Conservation (phyloP, 2,329 filamentous ascomycete genomes). For the Paecilomyces sp. region DNA sequence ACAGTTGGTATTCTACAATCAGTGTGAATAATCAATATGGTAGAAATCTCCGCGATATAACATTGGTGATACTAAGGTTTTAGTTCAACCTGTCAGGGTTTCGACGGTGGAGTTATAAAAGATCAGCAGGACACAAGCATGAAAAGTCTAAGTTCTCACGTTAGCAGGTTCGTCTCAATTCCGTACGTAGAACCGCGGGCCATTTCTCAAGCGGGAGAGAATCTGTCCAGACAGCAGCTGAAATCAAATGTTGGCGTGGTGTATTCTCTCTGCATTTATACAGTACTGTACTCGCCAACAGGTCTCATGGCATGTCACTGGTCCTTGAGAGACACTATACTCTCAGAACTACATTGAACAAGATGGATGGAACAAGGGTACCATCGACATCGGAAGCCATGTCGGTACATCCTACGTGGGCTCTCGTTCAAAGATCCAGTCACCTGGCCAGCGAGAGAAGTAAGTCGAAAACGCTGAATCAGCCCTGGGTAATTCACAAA, state of each 20-base stretch:
- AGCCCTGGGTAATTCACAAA: neutral
- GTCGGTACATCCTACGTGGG: neutral
- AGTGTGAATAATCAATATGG: neutral
- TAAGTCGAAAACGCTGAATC: neutral
- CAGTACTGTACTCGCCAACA: neutral
- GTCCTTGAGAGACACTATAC: neutral
- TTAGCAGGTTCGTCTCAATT: neutral
- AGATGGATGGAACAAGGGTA: neutral
- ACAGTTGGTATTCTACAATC: neutral
- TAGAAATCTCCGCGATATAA: neutral
- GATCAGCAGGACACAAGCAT: conserved; percentile 5
- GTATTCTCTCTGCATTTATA: neutral
- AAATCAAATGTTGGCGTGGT: neutral
- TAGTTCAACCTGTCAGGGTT: neutral
- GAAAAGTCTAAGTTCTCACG: neutral
- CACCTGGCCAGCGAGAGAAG: neutral
- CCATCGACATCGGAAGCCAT: neutral
- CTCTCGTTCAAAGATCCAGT: neutral
- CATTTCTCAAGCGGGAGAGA: neutral
- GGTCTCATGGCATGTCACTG: neutral
- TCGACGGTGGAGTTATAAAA: neutral
- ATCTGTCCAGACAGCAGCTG: neutral
- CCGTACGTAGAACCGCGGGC: neutral
- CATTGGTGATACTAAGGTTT: conserved; percentile 8
- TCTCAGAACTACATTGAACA: neutral